Base-by-base conservation (phyloP, 352 stramenopile genomes). In the Globisporangium solare region DNA sequence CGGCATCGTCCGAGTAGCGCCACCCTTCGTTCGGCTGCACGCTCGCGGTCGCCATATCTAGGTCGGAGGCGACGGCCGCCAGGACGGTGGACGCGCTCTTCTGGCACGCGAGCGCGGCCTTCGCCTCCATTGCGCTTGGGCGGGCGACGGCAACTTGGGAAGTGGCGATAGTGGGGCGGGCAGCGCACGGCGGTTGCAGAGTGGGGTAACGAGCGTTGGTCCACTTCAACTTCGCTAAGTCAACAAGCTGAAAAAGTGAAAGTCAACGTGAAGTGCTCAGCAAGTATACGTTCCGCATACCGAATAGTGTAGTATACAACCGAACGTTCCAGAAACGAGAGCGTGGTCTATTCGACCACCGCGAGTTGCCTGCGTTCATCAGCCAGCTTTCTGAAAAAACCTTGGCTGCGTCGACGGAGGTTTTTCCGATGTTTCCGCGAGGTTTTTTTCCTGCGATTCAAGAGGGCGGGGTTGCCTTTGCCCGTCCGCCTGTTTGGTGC, bases 401-500 rank as follows among this genome's bases (percentile, higher is more conserved):
- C 39, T 43, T n/a, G 39, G 2, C 18, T n/a, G 39, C 27, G 7
- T n/a, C 3, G 39, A 15, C 10, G 7, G 10, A 18, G 39, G 39
- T 15, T 43, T 42, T 43, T 43, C 17, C 39, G 2, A 43, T 8
- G 39, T n/a, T 43, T 15, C 39, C 13, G 4, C 10, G 17, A 43
- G 39, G 39, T 43, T 43, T 43, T 43, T 43, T 43, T 43, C 18
- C 39, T 35, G 4, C 39, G 10, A 43, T 43, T 43, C 18, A n/a
- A n/a, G n/a, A n/a, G n/a, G n/a, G n/a, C n/a, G 31, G 14, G 41
- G 40, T 45, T 31, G 31, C 31, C 14, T 41, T 35, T 56, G n/a
- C n/a, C 47, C 15, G 35, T 24, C 24, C 13, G n/a, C 17, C 37
- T 51, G 39, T 43, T 58, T 37, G 35, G 14, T 60, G 46, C 13